A percentile compares a stretch with the other conserved stretches of the same genome.
Evolutionary conservation across 768 basidiomycete species (phyloP).

Genomic region (Leccinum uliginosum): DNA sequence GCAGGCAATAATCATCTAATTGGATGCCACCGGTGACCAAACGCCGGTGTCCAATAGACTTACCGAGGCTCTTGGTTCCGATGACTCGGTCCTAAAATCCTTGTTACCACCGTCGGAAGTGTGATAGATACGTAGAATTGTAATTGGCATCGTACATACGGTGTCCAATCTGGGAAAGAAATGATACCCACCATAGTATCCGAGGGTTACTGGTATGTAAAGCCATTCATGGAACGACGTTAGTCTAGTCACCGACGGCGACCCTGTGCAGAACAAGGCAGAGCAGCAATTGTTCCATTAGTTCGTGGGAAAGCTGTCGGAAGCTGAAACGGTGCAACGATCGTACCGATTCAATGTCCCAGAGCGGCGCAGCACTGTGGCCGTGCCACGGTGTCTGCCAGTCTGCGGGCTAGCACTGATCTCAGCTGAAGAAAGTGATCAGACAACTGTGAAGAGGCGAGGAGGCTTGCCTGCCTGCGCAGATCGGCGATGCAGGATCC

Average conservation of each 20-base stretch:
- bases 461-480: neutral
- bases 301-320: neutral
- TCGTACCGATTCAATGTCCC: neutral
- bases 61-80: constrained; percentile 9
- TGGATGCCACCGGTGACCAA: neutral
- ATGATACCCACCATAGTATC: neutral
- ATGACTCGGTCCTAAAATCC: neutral
- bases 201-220: neutral
- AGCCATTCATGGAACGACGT: neutral
- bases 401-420: neutral
- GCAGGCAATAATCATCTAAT: neutral
- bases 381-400: constrained; percentile 6
- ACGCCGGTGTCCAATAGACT: constrained; percentile 9
- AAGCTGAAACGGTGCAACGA: neutral
- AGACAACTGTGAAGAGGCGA: neutral
- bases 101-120: neutral
- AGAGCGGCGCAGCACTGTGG: constrained; percentile 7
- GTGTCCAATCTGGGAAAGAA: too few species aligned
- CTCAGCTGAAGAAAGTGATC: neutral
- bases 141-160: neutral
- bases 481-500: neutral
- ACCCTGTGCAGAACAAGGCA: neutral
- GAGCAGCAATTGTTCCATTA: neutral
- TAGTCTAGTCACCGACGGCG: neutral
- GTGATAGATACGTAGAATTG: neutral